These are phyloP conservation scores for Paramecium sonneborni DNA, from an alignment of 73 alveolate genomes.

Conservation along the genomic window DNA sequence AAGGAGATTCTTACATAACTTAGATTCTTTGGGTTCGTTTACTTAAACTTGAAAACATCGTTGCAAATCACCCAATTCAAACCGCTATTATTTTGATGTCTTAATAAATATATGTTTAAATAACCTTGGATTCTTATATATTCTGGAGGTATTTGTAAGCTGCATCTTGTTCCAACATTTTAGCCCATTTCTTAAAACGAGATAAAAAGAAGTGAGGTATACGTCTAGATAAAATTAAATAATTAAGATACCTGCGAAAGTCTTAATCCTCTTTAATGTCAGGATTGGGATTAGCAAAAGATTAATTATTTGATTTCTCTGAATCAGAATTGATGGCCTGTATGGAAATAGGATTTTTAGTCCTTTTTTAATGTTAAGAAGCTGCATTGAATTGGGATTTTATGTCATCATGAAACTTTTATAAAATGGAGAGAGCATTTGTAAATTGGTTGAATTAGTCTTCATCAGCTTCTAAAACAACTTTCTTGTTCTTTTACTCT, in stretches of 20 bases:
- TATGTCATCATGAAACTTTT: not conserved
- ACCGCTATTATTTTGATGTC: constrained; percentile 21
- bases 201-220: constrained; percentile 30
- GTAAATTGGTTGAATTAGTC: not conserved
- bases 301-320: not conserved
- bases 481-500: not conserved
- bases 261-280: not conserved
- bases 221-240: not conserved
- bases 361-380: not conserved
- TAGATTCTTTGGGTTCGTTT: constrained; percentile 13
- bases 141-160: constrained; percentile 26
- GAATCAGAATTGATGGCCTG: not conserved
- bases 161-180: constrained; percentile 31
- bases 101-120: not conserved
- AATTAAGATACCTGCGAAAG: not conserved
- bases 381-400: not conserved
- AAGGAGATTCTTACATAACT: not conserved
- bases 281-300: not conserved
- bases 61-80: constrained; percentile 3
- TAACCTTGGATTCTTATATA: constrained; percentile 16
- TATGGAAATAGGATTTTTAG: not conserved
- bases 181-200: constrained; percentile 30
- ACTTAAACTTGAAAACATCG: constrained; percentile 21
- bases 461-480: not conserved
- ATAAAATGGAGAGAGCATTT: not conserved